phyloP scores from a whole-genome alignment of 176 grass and related monocot genomes.

The Carex littledalei region DNA sequence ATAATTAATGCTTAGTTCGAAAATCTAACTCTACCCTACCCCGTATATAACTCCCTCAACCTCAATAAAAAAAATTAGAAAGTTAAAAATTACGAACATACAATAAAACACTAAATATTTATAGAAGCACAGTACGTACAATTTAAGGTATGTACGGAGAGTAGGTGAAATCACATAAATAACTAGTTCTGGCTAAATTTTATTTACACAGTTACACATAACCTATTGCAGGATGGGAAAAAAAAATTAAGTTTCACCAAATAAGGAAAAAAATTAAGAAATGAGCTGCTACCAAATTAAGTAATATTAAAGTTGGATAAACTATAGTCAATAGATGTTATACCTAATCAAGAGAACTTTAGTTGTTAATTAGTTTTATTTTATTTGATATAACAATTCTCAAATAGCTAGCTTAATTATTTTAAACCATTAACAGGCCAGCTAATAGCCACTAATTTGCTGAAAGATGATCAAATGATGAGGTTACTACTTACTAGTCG shows the following conservation, averaged over 20 bases:
- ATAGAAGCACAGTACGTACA: no score
- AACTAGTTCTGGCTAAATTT: not conserved
- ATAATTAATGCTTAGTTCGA: no score
- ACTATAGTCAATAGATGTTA: not conserved
- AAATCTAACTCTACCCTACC: no score
- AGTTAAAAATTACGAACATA: no score
- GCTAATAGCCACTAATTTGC: slow-evolving; percentile 1
- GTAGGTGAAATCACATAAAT: not conserved
- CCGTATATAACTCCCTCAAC: no score
- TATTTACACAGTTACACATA: not conserved
- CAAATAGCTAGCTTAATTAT: not conserved
- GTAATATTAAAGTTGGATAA: not conserved
- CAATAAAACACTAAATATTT: no score
- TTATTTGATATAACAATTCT: not conserved
- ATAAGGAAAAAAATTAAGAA: not conserved
- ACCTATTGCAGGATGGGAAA: not conserved
- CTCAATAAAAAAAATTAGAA: no score
- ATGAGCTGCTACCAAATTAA: not conserved
- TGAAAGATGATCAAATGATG: slow-evolving; percentile 44
- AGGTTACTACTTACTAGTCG: slow-evolving; percentile 45
- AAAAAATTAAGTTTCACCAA: not conserved
- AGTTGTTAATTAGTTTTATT: not conserved
- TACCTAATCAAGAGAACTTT: not conserved
- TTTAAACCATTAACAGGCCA: not conserved
- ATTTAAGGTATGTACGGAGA: no score